A percentile compares a stretch with the other conserved stretches of the same genome.
phyloP scores from a whole-genome alignment of 139 green algal genomes.

The Zygnema circumcarinatum region DNA sequence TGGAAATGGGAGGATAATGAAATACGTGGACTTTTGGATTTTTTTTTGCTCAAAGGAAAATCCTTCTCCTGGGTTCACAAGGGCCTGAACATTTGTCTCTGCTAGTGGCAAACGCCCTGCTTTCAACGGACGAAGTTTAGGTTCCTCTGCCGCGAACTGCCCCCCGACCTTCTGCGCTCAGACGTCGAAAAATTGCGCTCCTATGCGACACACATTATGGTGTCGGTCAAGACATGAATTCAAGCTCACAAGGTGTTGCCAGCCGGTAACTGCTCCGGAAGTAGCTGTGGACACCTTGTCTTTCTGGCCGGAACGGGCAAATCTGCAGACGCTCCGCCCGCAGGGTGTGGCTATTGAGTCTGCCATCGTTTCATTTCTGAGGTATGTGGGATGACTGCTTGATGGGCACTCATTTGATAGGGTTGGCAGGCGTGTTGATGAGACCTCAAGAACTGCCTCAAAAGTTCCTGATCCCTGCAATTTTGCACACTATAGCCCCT shows the following conservation, averaged over 20 bases:
- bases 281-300: not conserved
- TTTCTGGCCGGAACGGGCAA: not conserved
- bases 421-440: too few relatives aligned
- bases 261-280: not conserved
- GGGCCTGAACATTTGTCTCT: not conserved
- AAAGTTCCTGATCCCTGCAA: too few relatives aligned
- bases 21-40: too few relatives aligned
- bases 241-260: not conserved
- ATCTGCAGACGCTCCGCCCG: not conserved
- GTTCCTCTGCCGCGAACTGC: not conserved
- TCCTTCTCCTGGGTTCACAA: not conserved
- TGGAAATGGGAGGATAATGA: too few relatives aligned
- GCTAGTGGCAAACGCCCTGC: not conserved
- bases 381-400: not conserved
- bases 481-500: too few relatives aligned
- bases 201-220: too few relatives aligned
- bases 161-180: too few relatives aligned
- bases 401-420: too few relatives aligned
- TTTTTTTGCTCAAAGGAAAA: not conserved
- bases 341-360: not conserved
- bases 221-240: not conserved
- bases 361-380: not conserved
- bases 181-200: too few relatives aligned
- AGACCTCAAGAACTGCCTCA: too few relatives aligned
- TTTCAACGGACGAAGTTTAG: not conserved